Base-by-base conservation (phyloP, 352 stramenopile genomes). In the Pythium phragmiticola region DNA sequence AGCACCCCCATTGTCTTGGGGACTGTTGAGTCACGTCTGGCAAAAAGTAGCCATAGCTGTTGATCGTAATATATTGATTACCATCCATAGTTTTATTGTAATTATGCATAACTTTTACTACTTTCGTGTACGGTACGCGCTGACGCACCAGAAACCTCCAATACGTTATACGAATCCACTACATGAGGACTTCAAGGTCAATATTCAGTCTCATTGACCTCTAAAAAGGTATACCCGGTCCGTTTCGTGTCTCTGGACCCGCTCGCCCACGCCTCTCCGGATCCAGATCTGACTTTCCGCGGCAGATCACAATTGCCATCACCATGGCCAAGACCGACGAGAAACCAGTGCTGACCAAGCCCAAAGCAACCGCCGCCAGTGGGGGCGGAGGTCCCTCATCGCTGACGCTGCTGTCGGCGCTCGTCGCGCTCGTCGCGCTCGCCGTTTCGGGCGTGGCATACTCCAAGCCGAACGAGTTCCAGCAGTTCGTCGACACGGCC, bases 361-460 rank as follows among this genome's bases (percentile, higher is more conserved):
- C 0, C 42, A 21, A 41, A 28, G 41, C 55, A 4, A 36, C 30
- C 16, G 17, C 43, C 19, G 4, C 43, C 43, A 30, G 17, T 30
- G n/a, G n/a, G n/a, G 7, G 52, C 9, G 34, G 53, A 7, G 57
- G 47, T 37, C 17, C 23, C 23, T 63, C 56, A 9, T 55, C 62
- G 48, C 26, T 62, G 21, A 57, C 61, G 46, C 5, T 63, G 48
- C 54, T 69, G n/a, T 71, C 68, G 7, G 54, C 69, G 7, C 9
- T 73, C 13, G 71, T 77, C 39, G 74, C 46, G 46, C 39, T 82
- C 4, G 37, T 69, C 23, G 74, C 74, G 54, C 57, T 75, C 16
- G 51, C 54, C 13, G 51, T 71, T 26, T 67, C 66, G 30, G 58
- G 55, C 28, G 49, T 73, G 4, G 46, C 65, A 7, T 36, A 69